Percentiles rank a stretch among this genome's conserved stretches.
Conservation (phyloP, 176 grass and related monocot genomes). For the Elaeis guineensis region DNA sequence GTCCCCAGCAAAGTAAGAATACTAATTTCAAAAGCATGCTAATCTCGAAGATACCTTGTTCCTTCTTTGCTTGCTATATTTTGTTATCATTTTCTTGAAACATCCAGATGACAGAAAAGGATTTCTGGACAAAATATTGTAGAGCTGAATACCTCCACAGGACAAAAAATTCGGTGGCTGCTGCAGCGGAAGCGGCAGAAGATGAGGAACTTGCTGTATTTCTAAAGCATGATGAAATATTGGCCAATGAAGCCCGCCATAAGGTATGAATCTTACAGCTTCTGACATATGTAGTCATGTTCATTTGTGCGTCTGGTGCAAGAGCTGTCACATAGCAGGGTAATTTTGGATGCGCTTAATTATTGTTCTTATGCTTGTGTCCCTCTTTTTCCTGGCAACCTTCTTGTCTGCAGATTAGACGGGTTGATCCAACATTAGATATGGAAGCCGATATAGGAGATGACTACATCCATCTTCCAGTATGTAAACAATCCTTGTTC, state of each 20-base stretch:
- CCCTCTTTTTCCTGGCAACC: background rate
- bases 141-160: constrained; percentile 91
- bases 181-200: constrained; percentile 84
- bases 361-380: background rate
- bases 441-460: constrained; percentile 95
- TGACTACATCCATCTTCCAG: constrained; percentile 89
- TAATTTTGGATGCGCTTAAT: background rate
- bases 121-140: constrained; percentile 98
- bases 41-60: constrained; percentile 3
- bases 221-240: constrained; percentile 87
- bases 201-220: constrained; percentile 94
- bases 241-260: constrained; percentile 62
- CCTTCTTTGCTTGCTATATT: constrained; percentile 1
- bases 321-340: too few species aligned
- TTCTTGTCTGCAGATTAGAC: constrained; percentile 67
- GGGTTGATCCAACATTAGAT: constrained; percentile 88
- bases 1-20: constrained; percentile 71
- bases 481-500: constrained; percentile 24
- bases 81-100: constrained; percentile 17
- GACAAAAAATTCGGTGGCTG: constrained; percentile 74
- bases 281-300: background rate
- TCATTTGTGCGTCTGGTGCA: too few species aligned
- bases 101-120: constrained; percentile 63
- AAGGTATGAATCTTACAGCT: constrained; percentile 42
- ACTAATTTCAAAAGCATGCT: background rate